phyloP scores from a whole-genome alignment of 129 eudicot genomes.

The Helichrysum umbraculigerum region DNA sequence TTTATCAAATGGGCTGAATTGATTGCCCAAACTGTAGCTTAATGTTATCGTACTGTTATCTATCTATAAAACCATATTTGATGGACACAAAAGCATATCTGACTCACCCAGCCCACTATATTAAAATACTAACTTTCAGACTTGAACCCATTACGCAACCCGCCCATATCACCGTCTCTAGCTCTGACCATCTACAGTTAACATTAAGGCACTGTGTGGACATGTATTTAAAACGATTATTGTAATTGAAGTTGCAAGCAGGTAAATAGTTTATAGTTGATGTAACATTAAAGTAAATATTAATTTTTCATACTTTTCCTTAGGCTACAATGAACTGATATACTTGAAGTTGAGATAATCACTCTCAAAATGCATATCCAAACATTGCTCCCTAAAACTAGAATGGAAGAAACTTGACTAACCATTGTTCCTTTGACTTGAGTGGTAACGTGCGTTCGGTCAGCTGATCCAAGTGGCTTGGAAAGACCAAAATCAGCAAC shows the following conservation, averaged over 20 bases:
- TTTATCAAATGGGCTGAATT: no score
- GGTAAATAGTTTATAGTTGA: background rate
- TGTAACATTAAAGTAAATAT: background rate
- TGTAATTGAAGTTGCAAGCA: no score
- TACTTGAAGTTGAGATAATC: no score
- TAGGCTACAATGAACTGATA: no score
- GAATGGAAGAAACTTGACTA: slow-evolving; percentile 26
- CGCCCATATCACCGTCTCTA: background rate
- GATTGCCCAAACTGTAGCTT: no score
- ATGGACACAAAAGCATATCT: no score
- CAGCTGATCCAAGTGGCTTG: slow-evolving; percentile 49
- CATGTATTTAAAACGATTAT: no score
- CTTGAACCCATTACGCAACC: no score
- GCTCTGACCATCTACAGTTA: background rate
- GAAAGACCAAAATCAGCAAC: slow-evolving; percentile 95
- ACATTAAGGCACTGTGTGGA: background rate
- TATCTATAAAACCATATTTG: no score
- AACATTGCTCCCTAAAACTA: background rate
- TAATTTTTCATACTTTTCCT: background rate
- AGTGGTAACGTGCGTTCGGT: slow-evolving; percentile 72
- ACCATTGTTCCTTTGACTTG: slow-evolving; percentile 99
- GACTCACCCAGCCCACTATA: no score
- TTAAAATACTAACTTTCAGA: no score
- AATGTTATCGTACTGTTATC: no score
- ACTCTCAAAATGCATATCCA: background rate